phyloP scores from a whole-genome alignment of 257 asterid genomes.

The Galeopsis tetrahit region DNA sequence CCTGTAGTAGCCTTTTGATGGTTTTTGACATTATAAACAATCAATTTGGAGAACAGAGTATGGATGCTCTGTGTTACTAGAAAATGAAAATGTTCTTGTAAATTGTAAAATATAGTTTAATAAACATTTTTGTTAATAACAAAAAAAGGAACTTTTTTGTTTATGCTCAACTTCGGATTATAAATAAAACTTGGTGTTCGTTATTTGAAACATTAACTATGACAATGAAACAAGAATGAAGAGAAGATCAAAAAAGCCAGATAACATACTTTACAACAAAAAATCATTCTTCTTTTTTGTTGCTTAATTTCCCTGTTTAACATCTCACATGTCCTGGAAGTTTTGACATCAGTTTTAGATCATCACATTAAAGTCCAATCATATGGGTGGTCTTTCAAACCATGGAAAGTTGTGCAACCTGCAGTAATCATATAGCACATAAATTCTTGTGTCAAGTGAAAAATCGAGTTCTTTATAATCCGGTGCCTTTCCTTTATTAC shows the following conservation, averaged over 20 bases:
- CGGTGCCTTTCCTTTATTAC: no score
- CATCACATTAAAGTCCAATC: neutral
- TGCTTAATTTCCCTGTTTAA: neutral
- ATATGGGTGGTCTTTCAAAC: neutral
- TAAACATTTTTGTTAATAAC: neutral
- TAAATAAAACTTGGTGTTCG: neutral
- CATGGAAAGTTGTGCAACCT: neutral
- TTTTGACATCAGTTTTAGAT: neutral
- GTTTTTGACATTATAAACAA: neutral
- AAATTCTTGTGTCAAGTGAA: no score
- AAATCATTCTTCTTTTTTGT: neutral
- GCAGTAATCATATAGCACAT: no score
- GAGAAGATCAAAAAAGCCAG: neutral
- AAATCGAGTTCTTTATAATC: no score
- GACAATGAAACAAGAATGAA: neutral
- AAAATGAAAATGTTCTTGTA: neutral
- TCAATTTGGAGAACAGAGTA: neutral
- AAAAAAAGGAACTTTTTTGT: neutral
- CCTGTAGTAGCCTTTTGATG: neutral
- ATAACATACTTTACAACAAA: neutral
- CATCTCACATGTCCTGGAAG: neutral
- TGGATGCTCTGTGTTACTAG: slow-evolving; percentile 2
- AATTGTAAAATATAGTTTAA: neutral
- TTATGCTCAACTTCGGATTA: neutral
- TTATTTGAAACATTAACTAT: neutral